Percentiles rank a stretch among this genome's conserved stretches.
Conservation (phyloP, 352 stramenopile genomes). For the Pythium rishiriense region DNA sequence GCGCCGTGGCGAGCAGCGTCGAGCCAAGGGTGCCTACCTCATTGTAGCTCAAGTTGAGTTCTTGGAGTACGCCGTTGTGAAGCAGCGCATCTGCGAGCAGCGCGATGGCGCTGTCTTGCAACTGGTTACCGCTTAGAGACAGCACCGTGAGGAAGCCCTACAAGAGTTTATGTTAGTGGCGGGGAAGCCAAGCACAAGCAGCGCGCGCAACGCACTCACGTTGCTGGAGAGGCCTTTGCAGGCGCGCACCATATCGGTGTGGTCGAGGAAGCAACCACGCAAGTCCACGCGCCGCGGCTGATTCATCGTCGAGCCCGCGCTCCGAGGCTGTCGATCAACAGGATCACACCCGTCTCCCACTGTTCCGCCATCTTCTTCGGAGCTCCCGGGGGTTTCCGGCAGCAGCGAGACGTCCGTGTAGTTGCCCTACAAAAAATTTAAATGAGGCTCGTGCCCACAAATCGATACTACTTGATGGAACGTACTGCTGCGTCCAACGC, state of each 20-base stretch:
- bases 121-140: conserved; percentile 66
- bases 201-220: conserved; percentile 22
- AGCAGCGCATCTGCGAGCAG: conserved; percentile 54
- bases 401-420: conserved; percentile 12
- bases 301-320: neutral
- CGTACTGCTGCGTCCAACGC: conserved; percentile 8
- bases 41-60: conserved; percentile 79
- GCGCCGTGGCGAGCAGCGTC: conserved; percentile 47
- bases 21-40: conserved; percentile 52
- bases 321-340: neutral
- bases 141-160: conserved; percentile 61
- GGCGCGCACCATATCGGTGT: conserved; percentile 42
- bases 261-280: conserved; percentile 52
- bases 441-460: neutral
- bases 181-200: neutral
- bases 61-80: conserved; percentile 47
- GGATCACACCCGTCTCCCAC: neutral
- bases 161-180: neutral
- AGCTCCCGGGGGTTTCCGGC: neutral
- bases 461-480: neutral
- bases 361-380: neutral
- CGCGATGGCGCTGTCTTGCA: conserved; percentile 52
- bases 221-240: conserved; percentile 48
- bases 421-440: neutral
- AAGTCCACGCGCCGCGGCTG: conserved; percentile 38